Percentiles rank a stretch among this genome's conserved stretches.
phyloP scores from a whole-genome alignment of 1,139 yeast species.

The Pichia sorboxylosa region DNA sequence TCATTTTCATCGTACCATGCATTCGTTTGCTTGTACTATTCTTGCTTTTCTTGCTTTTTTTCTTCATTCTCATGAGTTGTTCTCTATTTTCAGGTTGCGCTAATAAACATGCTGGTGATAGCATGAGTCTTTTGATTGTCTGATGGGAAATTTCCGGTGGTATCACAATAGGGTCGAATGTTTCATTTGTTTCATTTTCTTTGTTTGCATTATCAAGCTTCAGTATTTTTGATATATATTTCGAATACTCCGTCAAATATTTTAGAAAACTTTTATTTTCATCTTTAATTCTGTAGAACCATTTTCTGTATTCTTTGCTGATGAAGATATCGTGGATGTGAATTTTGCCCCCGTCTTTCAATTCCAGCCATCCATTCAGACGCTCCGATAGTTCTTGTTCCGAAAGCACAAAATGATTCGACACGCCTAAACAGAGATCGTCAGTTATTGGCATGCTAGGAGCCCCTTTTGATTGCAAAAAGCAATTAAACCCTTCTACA shows the following conservation, averaged over 20 bases:
- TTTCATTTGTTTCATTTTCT: background rate
- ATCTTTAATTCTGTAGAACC: slow-evolving; percentile 10
- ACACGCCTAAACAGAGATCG: slow-evolving; percentile 10
- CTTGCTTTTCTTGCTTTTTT: background rate
- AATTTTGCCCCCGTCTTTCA: slow-evolving; percentile 10
- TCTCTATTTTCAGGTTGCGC: slow-evolving; percentile 7
- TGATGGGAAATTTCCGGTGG: slow-evolving; percentile 2
- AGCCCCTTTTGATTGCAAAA: slow-evolving; percentile 30
- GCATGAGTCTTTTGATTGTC: slow-evolving; percentile 3
- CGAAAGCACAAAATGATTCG: slow-evolving; percentile 2
- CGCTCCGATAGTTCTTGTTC: slow-evolving; percentile 1
- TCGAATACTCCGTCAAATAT: slow-evolving; percentile 12
- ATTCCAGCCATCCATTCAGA: slow-evolving; percentile 16
- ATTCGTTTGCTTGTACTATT: background rate
- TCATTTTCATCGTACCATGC: background rate
- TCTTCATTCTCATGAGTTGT: slow-evolving; percentile 6
- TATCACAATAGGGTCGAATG: background rate
- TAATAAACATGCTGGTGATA: slow-evolving; percentile 8
- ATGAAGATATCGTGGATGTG: slow-evolving; percentile 23
- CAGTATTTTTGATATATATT: slow-evolving; percentile 10
- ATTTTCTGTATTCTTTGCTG: slow-evolving; percentile 9
- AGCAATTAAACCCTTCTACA: slow-evolving; percentile 47
- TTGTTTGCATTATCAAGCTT: slow-evolving; percentile 9
- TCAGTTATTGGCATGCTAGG: slow-evolving; percentile 10
- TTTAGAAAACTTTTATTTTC: slow-evolving; percentile 8